Evolutionary conservation across 1,284 basidiomycete species (phyloP).

Genomic region (Gomphus bonarii): DNA sequence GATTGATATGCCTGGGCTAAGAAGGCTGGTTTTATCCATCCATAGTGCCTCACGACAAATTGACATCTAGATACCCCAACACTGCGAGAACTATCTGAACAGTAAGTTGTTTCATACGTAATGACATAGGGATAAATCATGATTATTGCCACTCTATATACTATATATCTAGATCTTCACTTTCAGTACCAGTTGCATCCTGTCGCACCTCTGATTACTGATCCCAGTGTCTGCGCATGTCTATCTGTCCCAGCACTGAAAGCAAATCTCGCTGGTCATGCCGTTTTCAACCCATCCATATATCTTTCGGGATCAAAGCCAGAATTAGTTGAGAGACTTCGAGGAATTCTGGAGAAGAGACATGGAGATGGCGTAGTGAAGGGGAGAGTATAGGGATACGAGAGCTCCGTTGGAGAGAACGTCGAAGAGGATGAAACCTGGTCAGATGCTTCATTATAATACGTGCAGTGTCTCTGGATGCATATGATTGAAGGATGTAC

Average conservation of each 20-base stretch:
- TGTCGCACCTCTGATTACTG: slow-evolving; percentile 36
- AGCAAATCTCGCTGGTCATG: slow-evolving; percentile 46
- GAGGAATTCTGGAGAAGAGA: slow-evolving; percentile 29
- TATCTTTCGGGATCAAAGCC: slow-evolving; percentile 18
- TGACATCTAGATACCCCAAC: slow-evolving; percentile 40
- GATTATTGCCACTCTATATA: neutral
- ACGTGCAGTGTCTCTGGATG: neutral
- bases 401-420: neutral
- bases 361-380: slow-evolving; percentile 39
- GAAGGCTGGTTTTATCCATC: slow-evolving; percentile 34
- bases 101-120: slow-evolving; percentile 26
- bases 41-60: slow-evolving; percentile 27
- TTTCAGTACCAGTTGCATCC: slow-evolving; percentile 37
- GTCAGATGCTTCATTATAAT: neutral
- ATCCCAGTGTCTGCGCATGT: slow-evolving; percentile 29
- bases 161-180: slow-evolving; percentile 28
- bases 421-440: neutral
- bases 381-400: slow-evolving; percentile 28
- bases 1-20: slow-evolving; percentile 46
- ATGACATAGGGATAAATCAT: neutral
- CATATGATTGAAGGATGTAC: neutral
- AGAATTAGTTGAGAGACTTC: slow-evolving; percentile 24
- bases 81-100: slow-evolving; percentile 42
- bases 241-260: slow-evolving; percentile 38
- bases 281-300: slow-evolving; percentile 21